phyloP scores from a whole-genome alignment of 2,329 filamentous ascomycete genomes.

The Thielaviopsis euricoi region DNA sequence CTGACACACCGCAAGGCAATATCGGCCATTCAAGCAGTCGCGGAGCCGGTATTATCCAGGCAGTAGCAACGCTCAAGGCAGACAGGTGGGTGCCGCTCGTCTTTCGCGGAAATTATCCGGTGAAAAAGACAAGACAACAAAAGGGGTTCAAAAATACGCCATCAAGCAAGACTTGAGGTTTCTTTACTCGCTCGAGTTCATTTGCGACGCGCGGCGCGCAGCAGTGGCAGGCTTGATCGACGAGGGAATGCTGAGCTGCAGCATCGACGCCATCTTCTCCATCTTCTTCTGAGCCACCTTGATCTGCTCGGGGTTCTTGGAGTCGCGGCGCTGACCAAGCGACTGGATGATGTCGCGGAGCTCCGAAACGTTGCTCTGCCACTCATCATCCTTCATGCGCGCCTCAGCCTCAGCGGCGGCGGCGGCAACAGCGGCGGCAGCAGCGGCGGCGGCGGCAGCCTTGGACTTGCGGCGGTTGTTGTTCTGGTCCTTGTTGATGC shows the following conservation, averaged over 20 bases:
- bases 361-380: slow-evolving; percentile 45
- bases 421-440: slow-evolving; percentile 12
- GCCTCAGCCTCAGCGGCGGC: slow-evolving; percentile 12
- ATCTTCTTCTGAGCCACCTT: slow-evolving; percentile 33
- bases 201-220: slow-evolving; percentile 10
- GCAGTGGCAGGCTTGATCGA: slow-evolving; percentile 13
- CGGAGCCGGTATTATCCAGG: not conserved
- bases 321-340: slow-evolving; percentile 32
- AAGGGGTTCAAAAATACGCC: not conserved
- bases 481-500: slow-evolving; percentile 2
- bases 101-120: not conserved
- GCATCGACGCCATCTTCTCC: slow-evolving; percentile 34
- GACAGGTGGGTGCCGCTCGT: not conserved
- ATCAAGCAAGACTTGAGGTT: not conserved
- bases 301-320: slow-evolving; percentile 37
- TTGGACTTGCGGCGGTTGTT: slow-evolving; percentile 6
- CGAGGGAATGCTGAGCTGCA: slow-evolving; percentile 14
- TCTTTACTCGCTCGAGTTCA: not conserved
- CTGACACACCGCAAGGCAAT: not conserved
- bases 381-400: slow-evolving; percentile 22
- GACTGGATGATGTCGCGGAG: slow-evolving; percentile 42
- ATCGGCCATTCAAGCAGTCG: not conserved
- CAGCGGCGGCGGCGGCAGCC: slow-evolving; percentile 13
- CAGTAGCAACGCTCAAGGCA: not conserved
- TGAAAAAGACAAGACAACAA: not conserved